Evolutionary conservation across 371 early-diverging fungal species (phyloP).

Genomic region (Smittium culicis): DNA sequence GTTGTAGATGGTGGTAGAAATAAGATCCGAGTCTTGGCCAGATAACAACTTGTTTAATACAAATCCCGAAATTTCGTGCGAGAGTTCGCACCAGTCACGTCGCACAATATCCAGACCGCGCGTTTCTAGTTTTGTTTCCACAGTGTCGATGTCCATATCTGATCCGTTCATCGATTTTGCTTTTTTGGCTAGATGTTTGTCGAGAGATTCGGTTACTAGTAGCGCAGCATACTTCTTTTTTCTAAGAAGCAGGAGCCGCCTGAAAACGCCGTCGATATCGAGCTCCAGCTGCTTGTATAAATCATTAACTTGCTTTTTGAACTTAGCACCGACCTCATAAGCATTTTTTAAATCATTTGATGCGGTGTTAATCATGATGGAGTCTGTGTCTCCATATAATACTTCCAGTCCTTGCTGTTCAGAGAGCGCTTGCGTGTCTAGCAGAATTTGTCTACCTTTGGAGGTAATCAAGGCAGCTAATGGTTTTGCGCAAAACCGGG

Average conservation of each 20-base stretch:
- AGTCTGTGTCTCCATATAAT: slow-evolving; percentile 99
- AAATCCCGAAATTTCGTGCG: slow-evolving; percentile 71
- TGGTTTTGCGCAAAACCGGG: slow-evolving; percentile 96
- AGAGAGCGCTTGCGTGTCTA: slow-evolving; percentile 85
- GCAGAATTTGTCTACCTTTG: slow-evolving; percentile 95
- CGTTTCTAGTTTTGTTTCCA: slow-evolving; percentile 56
- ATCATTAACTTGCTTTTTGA: slow-evolving; percentile 81
- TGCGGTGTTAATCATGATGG: slow-evolving; percentile 98
- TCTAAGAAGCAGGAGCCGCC: slow-evolving; percentile 88
- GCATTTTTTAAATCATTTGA: slow-evolving; percentile 60
- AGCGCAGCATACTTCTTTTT: slow-evolving; percentile 99
- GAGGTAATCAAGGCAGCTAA: slow-evolving; percentile 96
- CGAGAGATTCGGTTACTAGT: slow-evolving; percentile 32
- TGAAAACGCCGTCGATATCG: slow-evolving; percentile 94
- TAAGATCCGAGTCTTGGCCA: slow-evolving; percentile 26
- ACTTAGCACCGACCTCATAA: slow-evolving; percentile 59
- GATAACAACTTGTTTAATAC: slow-evolving; percentile 65
- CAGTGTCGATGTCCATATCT: slow-evolving; percentile 35
- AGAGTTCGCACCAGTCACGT: slow-evolving; percentile 95
- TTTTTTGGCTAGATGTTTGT: background rate
- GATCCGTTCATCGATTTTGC: background rate
- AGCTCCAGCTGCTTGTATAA: slow-evolving; percentile 89
- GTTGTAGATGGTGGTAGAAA: slow-evolving; percentile 57
- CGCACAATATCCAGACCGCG: slow-evolving; percentile 98
- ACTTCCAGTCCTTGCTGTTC: slow-evolving; percentile 68